Percentiles rank a stretch among this genome's conserved stretches.
Evolutionary conservation across 768 basidiomycete species (phyloP).

Genomic region (Antrodiella citrinella): DNA sequence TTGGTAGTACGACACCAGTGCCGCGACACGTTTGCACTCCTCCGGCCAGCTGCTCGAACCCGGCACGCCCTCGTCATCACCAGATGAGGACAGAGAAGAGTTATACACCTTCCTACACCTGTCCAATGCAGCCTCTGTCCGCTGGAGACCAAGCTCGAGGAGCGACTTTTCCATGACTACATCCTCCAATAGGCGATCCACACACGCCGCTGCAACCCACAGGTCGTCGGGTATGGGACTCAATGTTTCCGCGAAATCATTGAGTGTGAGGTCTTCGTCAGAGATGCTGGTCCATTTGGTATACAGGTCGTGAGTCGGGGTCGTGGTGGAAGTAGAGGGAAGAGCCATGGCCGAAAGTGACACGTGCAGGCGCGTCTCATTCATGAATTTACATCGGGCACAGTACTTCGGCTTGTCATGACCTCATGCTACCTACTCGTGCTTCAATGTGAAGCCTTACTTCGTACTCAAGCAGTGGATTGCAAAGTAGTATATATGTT

Average conservation of each 20-base stretch:
- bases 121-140: slow-evolving; percentile 43
- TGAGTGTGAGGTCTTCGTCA: slow-evolving; percentile 50
- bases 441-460: not conserved
- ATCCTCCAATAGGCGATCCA: slow-evolving; percentile 58
- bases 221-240: slow-evolving; percentile 51
- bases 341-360: slow-evolving; percentile 7
- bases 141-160: slow-evolving; percentile 53
- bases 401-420: too few species aligned
- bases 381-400: too few species aligned
- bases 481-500: not conserved
- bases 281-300: slow-evolving; percentile 44
- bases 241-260: slow-evolving; percentile 40
- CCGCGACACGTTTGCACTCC: slow-evolving; percentile 12
- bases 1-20: slow-evolving; percentile 46
- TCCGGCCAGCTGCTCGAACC: slow-evolving; percentile 15
- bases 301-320: slow-evolving; percentile 23
- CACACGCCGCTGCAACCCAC: slow-evolving; percentile 72
- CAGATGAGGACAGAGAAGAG: slow-evolving; percentile 13
- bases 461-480: not conserved
- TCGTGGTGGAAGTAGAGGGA: slow-evolving; percentile 21
- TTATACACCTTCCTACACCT: slow-evolving; percentile 32
- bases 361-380: not conserved
- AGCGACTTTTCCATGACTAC: slow-evolving; percentile 46
- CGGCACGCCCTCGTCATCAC: slow-evolving; percentile 14
- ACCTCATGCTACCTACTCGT: not conserved